Evolutionary conservation across 2,329 filamentous ascomycete species (phyloP), one percentile per base, ranked within the genome.

Genomic region (Cryphonectria carpinicola): DNA sequence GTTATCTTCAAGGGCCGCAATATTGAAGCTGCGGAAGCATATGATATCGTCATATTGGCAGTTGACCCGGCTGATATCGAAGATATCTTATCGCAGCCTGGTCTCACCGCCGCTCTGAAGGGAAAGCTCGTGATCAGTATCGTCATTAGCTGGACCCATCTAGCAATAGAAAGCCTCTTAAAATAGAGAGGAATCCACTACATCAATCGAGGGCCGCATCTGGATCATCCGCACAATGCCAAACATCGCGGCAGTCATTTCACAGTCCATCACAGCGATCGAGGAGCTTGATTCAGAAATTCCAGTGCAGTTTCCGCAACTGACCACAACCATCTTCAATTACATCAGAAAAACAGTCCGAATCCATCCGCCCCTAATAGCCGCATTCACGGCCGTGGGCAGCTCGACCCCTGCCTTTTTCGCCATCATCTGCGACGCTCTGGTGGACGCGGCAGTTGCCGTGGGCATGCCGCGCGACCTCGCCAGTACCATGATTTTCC

Each of bases 321-420:
- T 79, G 1, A 76, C 77, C 0, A 76, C 78, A 19, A 84, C 84
- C 75, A 85, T 90, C 43, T 90, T 90, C 78, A 81, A 80, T 11
- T 82, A 82, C 19, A 86, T 90, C 28, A 88, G 88, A 7, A 81
- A 82, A 52, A 83, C 85, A 0, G 82, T 87, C 0, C 81, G 83
- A 32, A 80, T 90, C 0, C 82, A 83, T 0, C 81, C 87, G 0
- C 79, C 81, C 1, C 81, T 83, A 7, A 88, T 90, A 84, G 85
- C 89, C 72, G 86, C 84, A 0, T 82, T 81, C n/a, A 90, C 87
- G 0, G 87, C 88, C 0, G 82, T 90, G 1, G 88, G 86, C 71
- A 87, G 88, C 0, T 89, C 87, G 2, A 88, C 88, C 0, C 88
- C 87, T 0, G 88, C 88, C 0, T 89, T 90, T 78, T 87, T 86